Base-by-base conservation (phyloP, 345 rosid species). In the Eucalyptus polybractea region DNA sequence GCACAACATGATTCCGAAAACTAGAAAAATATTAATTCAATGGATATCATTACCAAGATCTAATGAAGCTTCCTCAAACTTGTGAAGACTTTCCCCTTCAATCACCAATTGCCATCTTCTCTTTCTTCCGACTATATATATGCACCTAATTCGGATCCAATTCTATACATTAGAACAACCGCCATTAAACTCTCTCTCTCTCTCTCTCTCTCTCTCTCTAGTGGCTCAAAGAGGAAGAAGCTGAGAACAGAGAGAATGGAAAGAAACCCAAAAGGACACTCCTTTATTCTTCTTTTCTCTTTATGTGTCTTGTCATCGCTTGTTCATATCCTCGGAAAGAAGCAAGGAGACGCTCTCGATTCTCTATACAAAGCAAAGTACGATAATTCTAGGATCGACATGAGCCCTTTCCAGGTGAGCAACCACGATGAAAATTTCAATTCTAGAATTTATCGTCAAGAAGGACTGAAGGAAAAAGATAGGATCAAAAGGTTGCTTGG, bases 401-500 rank as follows among this genome's bases (percentile, higher is more conserved):
- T 24, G 2, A 81, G 88, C 19, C 89, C 4, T 47, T 94, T 93
- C 67, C 49, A 42, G 50, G 62, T 86, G 10, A 69, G 24, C 19
- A 21, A 17, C 21, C 13, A 17, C 24, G 4, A 33, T 37, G 90
- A 67, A n/a, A 40, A 22, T 24, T 10, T 76, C 45, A 15, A 24
- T 56, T 22, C 72, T 10, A 86, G 31, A 24, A 44, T 92, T 69
- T 56, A 90, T 85, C 3, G n/a, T 16, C 92, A 93, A 14, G 89
- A 86, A 33, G 95, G 94, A 60, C 14, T 90, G 81, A 95, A 89
- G 51, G 87, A 81, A 58, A 45, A n/a, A 16, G 90, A 85, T 49
- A 83, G 90, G 54, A 96, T 95, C 44, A 60, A 21, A 33, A 94
- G 86, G 58, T 86, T 97, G 89, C 96, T 97, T 3, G 96, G 98